Percentiles rank a stretch among this genome's conserved stretches.
phyloP scores from a whole-genome alignment of 345 rosid species.

The Eucalyptus pauciflora region DNA sequence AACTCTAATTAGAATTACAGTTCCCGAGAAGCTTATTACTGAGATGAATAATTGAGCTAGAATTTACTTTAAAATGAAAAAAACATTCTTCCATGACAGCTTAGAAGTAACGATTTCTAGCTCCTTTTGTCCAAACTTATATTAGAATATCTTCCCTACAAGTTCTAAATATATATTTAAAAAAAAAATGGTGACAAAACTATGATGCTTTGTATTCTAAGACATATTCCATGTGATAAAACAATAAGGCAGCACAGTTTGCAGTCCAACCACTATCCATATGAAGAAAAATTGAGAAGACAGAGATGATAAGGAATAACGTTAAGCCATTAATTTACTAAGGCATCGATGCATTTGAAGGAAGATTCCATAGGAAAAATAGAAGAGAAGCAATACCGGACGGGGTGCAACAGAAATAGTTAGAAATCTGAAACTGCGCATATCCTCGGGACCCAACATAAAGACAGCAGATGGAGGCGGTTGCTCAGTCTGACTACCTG shows the following conservation, averaged over 20 bases:
- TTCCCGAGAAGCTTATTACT: background rate
- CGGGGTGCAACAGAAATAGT: conserved; percentile 96
- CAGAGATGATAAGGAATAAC: background rate
- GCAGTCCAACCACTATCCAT: background rate
- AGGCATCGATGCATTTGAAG: background rate
- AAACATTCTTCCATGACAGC: background rate
- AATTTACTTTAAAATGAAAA: background rate
- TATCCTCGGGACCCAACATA: conserved; percentile 63
- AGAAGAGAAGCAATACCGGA: conserved; percentile 40
- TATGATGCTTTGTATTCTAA: background rate
- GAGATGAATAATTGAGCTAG: background rate
- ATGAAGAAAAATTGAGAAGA: background rate
- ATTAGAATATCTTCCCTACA: background rate
- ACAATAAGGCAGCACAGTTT: background rate
- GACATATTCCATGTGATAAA: background rate
- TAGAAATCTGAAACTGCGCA: conserved; percentile 79
- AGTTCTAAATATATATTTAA: background rate
- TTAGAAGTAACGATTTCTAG: background rate
- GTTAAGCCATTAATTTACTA: background rate
- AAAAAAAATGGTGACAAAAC: background rate
- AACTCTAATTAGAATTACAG: background rate
- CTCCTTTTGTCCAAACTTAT: background rate
- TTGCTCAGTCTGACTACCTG: conserved; percentile 99
- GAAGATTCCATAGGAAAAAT: background rate
- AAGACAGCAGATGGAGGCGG: conserved; percentile 92